phyloP scores from a whole-genome alignment of 768 basidiomycete species.

The Floccularia luteovirens region DNA sequence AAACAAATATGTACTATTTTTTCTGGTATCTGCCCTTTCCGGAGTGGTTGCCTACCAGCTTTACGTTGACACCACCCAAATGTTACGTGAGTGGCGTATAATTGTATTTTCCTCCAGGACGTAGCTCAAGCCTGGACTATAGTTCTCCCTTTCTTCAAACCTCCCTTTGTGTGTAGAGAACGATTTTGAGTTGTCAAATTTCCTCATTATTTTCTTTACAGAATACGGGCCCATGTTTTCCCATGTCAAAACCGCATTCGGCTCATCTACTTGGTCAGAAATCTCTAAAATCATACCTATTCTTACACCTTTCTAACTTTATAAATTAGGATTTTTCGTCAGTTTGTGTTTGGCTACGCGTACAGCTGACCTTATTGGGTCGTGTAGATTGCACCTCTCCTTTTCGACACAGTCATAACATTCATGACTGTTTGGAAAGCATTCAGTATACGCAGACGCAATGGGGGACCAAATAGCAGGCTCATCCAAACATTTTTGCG shows the following conservation, averaged over 20 bases:
- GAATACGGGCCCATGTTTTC: slow-evolving; percentile 66
- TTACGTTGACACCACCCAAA: slow-evolving; percentile 71
- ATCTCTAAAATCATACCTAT: slow-evolving; percentile 1
- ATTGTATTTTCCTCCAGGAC: slow-evolving; percentile 1
- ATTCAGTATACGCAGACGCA: slow-evolving; percentile 65
- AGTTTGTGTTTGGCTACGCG: slow-evolving; percentile 15
- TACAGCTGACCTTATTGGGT: slow-evolving; percentile 7
- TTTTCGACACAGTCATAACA: slow-evolving; percentile 77
- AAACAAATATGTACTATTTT: slow-evolving; percentile 57
- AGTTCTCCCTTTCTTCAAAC: slow-evolving; percentile 63
- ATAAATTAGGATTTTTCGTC: slow-evolving; percentile 46
- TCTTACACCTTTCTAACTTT: slow-evolving; percentile 6
- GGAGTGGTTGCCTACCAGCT: slow-evolving; percentile 79
- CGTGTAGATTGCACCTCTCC: slow-evolving; percentile 73
- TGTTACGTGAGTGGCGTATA: slow-evolving; percentile 54
- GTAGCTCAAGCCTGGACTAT: slow-evolving; percentile 5
- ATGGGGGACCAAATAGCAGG: slow-evolving; percentile 68
- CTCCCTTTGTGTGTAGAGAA: slow-evolving; percentile 42
- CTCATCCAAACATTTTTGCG: slow-evolving; percentile 81
- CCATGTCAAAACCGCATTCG: slow-evolving; percentile 76
- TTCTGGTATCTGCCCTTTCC: slow-evolving; percentile 56
- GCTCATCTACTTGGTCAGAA: slow-evolving; percentile 69
- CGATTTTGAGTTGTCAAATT: background rate
- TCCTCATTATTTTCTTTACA: slow-evolving; percentile 10
- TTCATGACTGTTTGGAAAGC: slow-evolving; percentile 78